Percentiles rank a stretch among this genome's conserved stretches.
Evolutionary conservation across 805 yeast species (phyloP).

Genomic region (Zygosaccharomyces pseudorouxii): DNA sequence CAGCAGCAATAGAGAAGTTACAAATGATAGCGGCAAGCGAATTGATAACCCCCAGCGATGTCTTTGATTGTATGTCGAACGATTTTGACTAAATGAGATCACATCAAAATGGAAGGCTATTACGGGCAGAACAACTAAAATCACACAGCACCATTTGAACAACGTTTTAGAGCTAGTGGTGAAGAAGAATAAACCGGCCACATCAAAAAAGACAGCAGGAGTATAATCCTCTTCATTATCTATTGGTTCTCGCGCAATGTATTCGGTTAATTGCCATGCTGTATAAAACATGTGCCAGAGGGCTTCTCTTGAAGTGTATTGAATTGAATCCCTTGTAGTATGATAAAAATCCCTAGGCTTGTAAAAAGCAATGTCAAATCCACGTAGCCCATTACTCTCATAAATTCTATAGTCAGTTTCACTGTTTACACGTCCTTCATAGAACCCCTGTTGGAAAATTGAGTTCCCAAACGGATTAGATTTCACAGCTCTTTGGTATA

Average conservation of each 20-base stretch:
- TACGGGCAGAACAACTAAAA: slow-evolving; percentile 54
- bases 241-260: slow-evolving; percentile 40
- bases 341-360: slow-evolving; percentile 83
- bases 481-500: slow-evolving; percentile 49
- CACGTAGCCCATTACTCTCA: slow-evolving; percentile 62
- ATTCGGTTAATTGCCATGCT: slow-evolving; percentile 54
- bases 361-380: slow-evolving; percentile 85
- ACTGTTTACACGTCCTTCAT: slow-evolving; percentile 62
- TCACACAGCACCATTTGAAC: slow-evolving; percentile 47
- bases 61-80: slow-evolving; percentile 41
- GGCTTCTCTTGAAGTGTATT: slow-evolving; percentile 59
- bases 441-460: slow-evolving; percentile 79
- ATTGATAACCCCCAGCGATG: slow-evolving; percentile 39
- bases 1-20: slow-evolving; percentile 40
- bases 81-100: slow-evolving; percentile 42
- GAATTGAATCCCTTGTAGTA: slow-evolving; percentile 66
- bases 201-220: slow-evolving; percentile 60
- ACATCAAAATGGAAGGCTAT: slow-evolving; percentile 44
- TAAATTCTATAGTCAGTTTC: slow-evolving; percentile 86
- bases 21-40: slow-evolving; percentile 57
- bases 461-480: slow-evolving; percentile 71
- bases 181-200: slow-evolving; percentile 54
- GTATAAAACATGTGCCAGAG: slow-evolving; percentile 81
- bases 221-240: slow-evolving; percentile 33
- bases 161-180: slow-evolving; percentile 48